A percentile compares a stretch with the other conserved stretches of the same genome.
Conservation (phyloP, 31 red algal genomes). For the Porphyra umbilicalis region DNA sequence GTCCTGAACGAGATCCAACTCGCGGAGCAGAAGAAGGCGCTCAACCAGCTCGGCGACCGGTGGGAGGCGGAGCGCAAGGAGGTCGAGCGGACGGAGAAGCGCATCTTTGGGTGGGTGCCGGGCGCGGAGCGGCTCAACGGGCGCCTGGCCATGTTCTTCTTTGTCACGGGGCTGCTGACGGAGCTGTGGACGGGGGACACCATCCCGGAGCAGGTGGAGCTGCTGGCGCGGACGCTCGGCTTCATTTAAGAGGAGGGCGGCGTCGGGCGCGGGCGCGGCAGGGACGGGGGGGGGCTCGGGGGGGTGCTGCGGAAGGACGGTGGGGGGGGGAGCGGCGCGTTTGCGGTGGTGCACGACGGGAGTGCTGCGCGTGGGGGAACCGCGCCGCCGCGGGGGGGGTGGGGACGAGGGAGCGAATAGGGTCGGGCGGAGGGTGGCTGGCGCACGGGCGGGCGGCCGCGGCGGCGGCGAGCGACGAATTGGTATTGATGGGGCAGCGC, state of each 20-base stretch:
- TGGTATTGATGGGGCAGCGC: background rate
- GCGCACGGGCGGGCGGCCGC: background rate
- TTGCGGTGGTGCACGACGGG: background rate
- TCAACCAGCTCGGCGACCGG: constrained; percentile 49
- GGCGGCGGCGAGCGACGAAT: background rate
- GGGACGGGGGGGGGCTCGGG: too few relatives aligned
- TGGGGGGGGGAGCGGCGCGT: background rate
- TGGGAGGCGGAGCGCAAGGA: constrained; percentile 52
- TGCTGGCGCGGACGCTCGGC: constrained; percentile 74
- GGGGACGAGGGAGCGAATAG: background rate
- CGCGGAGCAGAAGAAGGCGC: constrained; percentile 50
- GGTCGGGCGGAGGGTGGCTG: background rate
- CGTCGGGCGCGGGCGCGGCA: too few relatives aligned
- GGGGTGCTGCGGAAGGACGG: background rate
- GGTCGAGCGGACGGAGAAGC: constrained; percentile 41
- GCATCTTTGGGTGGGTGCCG: constrained; percentile 70
- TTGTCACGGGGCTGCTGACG: constrained; percentile 88
- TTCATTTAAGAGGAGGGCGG: constrained; percentile 64
- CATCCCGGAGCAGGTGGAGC: constrained; percentile 89
- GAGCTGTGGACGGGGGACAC: constrained; percentile 95
- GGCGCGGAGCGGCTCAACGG: constrained; percentile 90
- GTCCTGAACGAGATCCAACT: constrained; percentile 39
- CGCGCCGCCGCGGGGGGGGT: background rate
- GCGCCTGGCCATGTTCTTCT: constrained; percentile 86
- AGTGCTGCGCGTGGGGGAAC: background rate